Conservation (phyloP, 495 filamentous ascomycete species). For the Penicillium coprophilum region DNA sequence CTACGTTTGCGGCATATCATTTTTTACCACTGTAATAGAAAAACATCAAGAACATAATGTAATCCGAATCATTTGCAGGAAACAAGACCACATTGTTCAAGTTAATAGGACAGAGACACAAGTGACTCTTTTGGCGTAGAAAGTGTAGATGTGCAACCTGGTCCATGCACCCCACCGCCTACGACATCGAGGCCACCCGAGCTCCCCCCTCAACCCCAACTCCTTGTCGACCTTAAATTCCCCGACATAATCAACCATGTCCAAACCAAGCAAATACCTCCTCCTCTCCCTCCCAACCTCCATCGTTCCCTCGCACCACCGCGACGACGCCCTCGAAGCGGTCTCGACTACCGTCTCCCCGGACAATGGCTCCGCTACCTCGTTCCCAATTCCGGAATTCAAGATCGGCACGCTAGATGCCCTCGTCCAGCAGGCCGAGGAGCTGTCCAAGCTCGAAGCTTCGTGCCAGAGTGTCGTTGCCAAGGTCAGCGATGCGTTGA, state of each 20-base stretch:
- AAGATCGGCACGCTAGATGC: conserved; percentile 97
- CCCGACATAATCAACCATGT: conserved; percentile 44
- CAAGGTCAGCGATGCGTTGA: conserved; percentile 86
- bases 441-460: conserved; percentile 80
- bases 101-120: not conserved
- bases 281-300: conserved; percentile 74
- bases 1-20: not conserved
- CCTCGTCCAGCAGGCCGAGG: conserved; percentile 95
- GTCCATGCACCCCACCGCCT: conserved; percentile 35
- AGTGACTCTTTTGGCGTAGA: not conserved
- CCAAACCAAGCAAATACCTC: conserved; percentile 62
- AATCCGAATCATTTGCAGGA: not conserved
- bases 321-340: conserved; percentile 76
- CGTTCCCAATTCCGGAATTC: conserved; percentile 86
- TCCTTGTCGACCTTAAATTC: conserved; percentile 13
- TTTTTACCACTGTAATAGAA: not conserved
- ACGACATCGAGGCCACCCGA: conserved; percentile 30
- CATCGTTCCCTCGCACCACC: conserved; percentile 67
- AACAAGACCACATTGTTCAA: not conserved
- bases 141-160: conserved; percentile 3
- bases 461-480: conserved; percentile 78
- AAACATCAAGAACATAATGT: not conserved
- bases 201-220: conserved; percentile 12
- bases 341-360: conserved; percentile 67
- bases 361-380: conserved; percentile 73